Evolutionary conservation across 257 asterid species (phyloP), one percentile per base, ranked within the genome.

Genomic region (Anisodus tanguticus): DNA sequence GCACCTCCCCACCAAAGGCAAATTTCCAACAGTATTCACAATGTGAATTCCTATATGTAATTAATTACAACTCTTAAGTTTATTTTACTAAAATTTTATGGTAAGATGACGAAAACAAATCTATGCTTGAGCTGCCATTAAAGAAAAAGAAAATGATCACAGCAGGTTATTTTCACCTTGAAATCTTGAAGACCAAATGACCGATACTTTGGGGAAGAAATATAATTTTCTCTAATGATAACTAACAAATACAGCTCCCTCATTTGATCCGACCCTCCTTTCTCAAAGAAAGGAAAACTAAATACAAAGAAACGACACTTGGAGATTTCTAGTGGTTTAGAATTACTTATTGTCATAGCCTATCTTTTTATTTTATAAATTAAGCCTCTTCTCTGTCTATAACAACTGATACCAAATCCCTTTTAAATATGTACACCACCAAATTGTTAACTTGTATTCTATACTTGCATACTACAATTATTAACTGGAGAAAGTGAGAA

Each of bases 251-350:
- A 41, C 4, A 41, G 5, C 45, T 41, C 45, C 45, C 45, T 41
- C 45, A 41, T 41, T 41, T 41, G 45, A 5, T 41, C 45, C 6
- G 5, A 3, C 45, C 45, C 45, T 41, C 45, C 45, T 41, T 88
- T 85, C 70, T 67, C 26, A 91, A 86, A 83, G 53, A 85, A 84
- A 85, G 88, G 77, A 80, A 74, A 66, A 45, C 11, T 53, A 16
- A 16, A 7, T 8, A 84, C 41, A 82, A 82, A 67, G 19, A 77
- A 54, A 62, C 17, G 86, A 90, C 90, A 86, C 86, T 51, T 92
- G 92, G 85, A 82, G 57, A 80, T 81, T 79, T 39, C 72, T 62
- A 87, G 85, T 71, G 83, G 88, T 84, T 13, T 66, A 68, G 35
- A 2, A 55, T 80, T 81, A 60, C 87, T 83, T 70, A 35, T 85